Base-by-base conservation (phyloP, 768 basidiomycete genomes). In the Crepidotus variabilis region DNA sequence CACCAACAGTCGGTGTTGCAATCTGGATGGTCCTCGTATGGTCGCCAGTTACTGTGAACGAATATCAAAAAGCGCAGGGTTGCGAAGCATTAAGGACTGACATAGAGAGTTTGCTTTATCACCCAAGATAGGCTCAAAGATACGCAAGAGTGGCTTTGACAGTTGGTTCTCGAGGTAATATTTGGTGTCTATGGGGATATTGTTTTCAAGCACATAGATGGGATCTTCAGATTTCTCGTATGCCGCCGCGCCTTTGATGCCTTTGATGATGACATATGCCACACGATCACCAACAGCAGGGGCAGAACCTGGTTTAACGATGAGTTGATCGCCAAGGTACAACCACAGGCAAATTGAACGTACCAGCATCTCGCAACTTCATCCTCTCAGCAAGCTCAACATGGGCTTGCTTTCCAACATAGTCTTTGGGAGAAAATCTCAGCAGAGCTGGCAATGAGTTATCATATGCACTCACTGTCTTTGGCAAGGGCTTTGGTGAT, bases 151-250 rank as follows among this genome's bases (percentile, higher is more conserved):
- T 7, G 97, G 97, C 68, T 98, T 98, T 1, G 94, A 92, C 0
- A 99, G 83, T 67, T 99, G 97, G 65, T 98, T 98, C 56, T 99
- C 96, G 49, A 99, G 84, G 68, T 98, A 99, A 70, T 99, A 98
- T 66, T 91, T 88, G 5, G 97, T 98, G 67, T 99, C 97, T 59
- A 99, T 95, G 0, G 97, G 97, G 45, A 99, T 84, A 69, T 94
- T 99, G 71, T 99, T 94, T 71, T 99, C 97, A 20, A 99, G 81
- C 14, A 98, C 97, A 65, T 92, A 98, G 52, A 99, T 79, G 0
- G 97, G 97, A 63, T 98, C 97, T 68, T 99, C 97, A 0, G 96
- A 98, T 70, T 98, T 98, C 68, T 98, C 96, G 63, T 97, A 99
- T 14, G 96, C 97, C 14, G 94, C 94, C 11, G 97, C 96, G 63